Base-by-base conservation (phyloP, 306 rosid genomes). In the Prinsepia uniflora region DNA sequence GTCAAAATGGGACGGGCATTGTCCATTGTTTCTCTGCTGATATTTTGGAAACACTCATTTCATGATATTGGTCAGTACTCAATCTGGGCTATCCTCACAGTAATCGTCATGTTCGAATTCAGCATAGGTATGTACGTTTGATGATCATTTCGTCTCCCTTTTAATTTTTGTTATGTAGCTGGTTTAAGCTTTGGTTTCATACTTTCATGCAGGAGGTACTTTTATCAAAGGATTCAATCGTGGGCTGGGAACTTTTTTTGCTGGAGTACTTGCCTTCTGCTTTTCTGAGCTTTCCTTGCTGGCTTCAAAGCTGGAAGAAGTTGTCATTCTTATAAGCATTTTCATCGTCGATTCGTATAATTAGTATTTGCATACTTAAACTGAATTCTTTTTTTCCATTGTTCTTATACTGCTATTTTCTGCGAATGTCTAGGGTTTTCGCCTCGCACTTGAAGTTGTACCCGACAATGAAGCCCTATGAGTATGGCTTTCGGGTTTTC, bases 31-130 rank as follows among this genome's bases (percentile, higher is more conserved):
- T 86, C 92, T 1, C 82, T 86, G 22, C 72, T 80, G 60, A 79
- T 86, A 12, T 84, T 81, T 78, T 66, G 85, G 45, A 79, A 85
- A 56, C 78, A 86, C 7, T 72, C 71, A 6, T 72, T 53, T 24
- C 72, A 70, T 30, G 18, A 81, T 5, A 12, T 80, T 48, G 67
- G 78, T 76, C 88, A 77, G 63, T 89, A 89, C 56, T 74, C 85
- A 1, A 70, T 86, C 57, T 86, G 96, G 96, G 96, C 89, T 36
- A 80, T 89, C 39, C 88, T 89, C 83, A 89, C 96, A 0, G 96
- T 89, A 43, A 85, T 85, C 1, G 92, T 89, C 19, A 88, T 89
- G 75, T 86, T 89, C 50, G 96, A 89, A 62, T 89, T 83, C 74
- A 89, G 90, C 83, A 70, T 89, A 52, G 96, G 96, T 83, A 83